Percentiles rank a stretch among this genome's conserved stretches.
Conservation (phyloP, 202 grass and related monocot genomes). For the Setaria italica region DNA sequence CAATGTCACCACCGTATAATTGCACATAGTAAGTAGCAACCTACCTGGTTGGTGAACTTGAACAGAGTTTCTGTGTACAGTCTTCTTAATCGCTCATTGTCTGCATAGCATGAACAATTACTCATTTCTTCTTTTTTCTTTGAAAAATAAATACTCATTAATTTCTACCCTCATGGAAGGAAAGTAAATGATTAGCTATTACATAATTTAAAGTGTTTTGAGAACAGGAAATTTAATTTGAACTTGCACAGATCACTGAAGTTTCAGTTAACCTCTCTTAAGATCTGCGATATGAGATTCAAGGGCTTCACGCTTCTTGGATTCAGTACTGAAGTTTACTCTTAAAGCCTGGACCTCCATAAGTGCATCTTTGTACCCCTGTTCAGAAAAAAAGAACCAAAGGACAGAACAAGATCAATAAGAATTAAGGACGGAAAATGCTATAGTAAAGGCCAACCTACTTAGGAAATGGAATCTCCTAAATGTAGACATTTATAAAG, state of each 20-base stretch:
- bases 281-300: constrained; percentile 64
- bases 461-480: background rate
- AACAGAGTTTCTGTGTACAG: constrained; percentile 74
- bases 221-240: background rate
- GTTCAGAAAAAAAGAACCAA: constrained; percentile 8
- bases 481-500: background rate
- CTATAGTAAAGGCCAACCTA: background rate
- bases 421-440: background rate
- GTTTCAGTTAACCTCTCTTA: constrained; percentile 59
- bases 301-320: constrained; percentile 67
- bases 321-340: constrained; percentile 64
- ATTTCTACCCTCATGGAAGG: background rate
- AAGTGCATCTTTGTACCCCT: constrained; percentile 89
- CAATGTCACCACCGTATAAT: background rate
- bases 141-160: background rate
- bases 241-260: background rate
- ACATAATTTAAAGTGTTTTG: background rate
- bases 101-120: constrained; percentile 44
- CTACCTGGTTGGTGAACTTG: constrained; percentile 87
- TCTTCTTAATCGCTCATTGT: constrained; percentile 75
- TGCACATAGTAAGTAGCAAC: constrained; percentile 41
- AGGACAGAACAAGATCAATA: constrained; percentile 18
- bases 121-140: constrained; percentile 8
- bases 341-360: constrained; percentile 64
- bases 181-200: constrained; percentile 31